phyloP scores from a whole-genome alignment of 2,329 filamentous ascomycete species.

The Penicillium sp. region DNA sequence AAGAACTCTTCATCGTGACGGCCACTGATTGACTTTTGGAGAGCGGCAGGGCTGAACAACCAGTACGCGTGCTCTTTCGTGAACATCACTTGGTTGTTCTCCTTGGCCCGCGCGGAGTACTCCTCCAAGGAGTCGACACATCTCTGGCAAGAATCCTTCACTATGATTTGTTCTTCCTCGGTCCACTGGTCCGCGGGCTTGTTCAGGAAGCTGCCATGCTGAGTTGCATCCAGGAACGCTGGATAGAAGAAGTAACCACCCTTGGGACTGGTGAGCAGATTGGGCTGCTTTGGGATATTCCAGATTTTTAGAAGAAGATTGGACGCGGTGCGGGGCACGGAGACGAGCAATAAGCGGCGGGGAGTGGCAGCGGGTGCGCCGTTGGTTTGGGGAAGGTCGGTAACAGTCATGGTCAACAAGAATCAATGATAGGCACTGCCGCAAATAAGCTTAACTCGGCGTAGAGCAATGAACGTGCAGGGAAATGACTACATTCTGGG shows the following conservation, averaged over 20 bases:
- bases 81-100: slow-evolving; percentile 31
- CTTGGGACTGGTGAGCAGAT: slow-evolving; percentile 9
- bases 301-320: slow-evolving; percentile 22
- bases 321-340: slow-evolving; percentile 20
- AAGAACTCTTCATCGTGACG: slow-evolving; percentile 6
- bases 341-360: slow-evolving; percentile 12
- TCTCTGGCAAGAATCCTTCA: slow-evolving; percentile 25
- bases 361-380: background rate
- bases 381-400: background rate
- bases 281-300: slow-evolving; percentile 17
- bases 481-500: slow-evolving; percentile 7
- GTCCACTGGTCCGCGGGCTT: slow-evolving; percentile 29
- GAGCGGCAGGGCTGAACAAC: slow-evolving; percentile 24
- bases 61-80: slow-evolving; percentile 39
- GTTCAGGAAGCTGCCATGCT: slow-evolving; percentile 9
- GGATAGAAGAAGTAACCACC: slow-evolving; percentile 23
- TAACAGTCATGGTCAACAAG: background rate
- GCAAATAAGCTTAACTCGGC: slow-evolving; percentile 11
- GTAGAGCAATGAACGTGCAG: slow-evolving; percentile 7
- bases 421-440: background rate
- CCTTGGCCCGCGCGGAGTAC: slow-evolving; percentile 19
- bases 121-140: slow-evolving; percentile 30
- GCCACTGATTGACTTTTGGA: slow-evolving; percentile 14
- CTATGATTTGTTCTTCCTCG: slow-evolving; percentile 21
- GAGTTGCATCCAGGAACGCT: slow-evolving; percentile 4